Conservation (phyloP, 768 basidiomycete genomes). For the Kwoniella europaea region DNA sequence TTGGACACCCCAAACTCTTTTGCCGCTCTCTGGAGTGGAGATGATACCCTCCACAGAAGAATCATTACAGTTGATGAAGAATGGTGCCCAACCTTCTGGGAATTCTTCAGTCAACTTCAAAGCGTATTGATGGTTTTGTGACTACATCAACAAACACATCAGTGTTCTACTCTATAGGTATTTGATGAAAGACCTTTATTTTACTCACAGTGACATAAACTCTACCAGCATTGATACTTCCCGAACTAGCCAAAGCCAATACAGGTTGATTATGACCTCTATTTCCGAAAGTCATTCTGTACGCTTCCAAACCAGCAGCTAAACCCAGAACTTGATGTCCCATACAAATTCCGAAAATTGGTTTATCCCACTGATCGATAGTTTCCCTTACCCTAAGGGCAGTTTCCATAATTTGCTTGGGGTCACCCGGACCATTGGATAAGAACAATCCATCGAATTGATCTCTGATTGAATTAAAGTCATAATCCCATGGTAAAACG, state of each 20-base stretch:
- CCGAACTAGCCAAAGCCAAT: conserved; percentile 87
- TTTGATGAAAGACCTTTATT: too few species aligned
- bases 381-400: conserved; percentile 79
- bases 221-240: conserved; percentile 91
- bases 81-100: conserved; percentile 96
- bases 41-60: conserved; percentile 99
- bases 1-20: conserved; percentile 95
- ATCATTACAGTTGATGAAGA: conserved; percentile 99
- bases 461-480: conserved; percentile 90
- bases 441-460: conserved; percentile 93
- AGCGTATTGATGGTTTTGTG: conserved; percentile 96
- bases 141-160: conserved; percentile 23
- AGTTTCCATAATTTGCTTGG: conserved; percentile 83
- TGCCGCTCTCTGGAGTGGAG: conserved; percentile 84
- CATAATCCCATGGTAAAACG: conserved; percentile 95
- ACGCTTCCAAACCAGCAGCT: conserved; percentile 94
- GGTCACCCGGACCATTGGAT: conserved; percentile 96
- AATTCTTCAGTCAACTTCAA: conserved; percentile 89
- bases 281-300: conserved; percentile 99
- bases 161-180: not conserved
- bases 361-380: conserved; percentile 85
- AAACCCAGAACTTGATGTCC: conserved; percentile 97
- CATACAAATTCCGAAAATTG: conserved; percentile 99
- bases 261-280: conserved; percentile 99
- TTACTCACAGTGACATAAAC: conserved; percentile 79